These are phyloP conservation scores for Lithospermum erythrorhizon DNA, from an alignment of 257 asterid genomes.

Conservation along the genomic window DNA sequence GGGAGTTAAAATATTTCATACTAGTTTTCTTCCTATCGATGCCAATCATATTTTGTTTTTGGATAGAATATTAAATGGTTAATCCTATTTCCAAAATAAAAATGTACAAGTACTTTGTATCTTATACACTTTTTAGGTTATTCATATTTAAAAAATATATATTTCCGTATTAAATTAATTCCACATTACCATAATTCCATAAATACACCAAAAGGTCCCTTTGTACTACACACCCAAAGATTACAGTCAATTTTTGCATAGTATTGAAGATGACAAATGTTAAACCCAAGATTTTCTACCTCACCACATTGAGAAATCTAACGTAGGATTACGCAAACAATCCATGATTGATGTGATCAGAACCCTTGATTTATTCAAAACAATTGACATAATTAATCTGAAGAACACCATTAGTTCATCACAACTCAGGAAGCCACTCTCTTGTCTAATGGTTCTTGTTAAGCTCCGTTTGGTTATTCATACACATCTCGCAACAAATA, in stretches of 20 bases:
- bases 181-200: no score
- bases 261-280: slow-evolving; percentile 18
- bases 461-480: slow-evolving; percentile 30
- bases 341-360: slow-evolving; percentile 32
- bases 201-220: slow-evolving; percentile 19
- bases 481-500: slow-evolving; percentile 20
- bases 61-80: no score
- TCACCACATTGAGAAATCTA: slow-evolving; percentile 3
- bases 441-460: slow-evolving; percentile 22
- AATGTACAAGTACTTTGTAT: no score
- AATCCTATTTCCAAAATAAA: no score
- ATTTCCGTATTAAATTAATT: no score
- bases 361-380: slow-evolving; percentile 17
- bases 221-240: slow-evolving; percentile 26
- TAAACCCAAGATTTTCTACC: slow-evolving; percentile 17
- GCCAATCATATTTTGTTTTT: no score
- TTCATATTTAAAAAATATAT: no score
- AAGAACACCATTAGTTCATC: slow-evolving; percentile 5
- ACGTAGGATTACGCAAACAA: slow-evolving; percentile 9
- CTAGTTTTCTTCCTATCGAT: no score
- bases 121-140: no score
- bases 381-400: slow-evolving; percentile 20
- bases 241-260: neutral
- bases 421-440: slow-evolving; percentile 1
- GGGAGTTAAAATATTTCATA: no score